A percentile compares a stretch with the other conserved stretches of the same genome.
Evolutionary conservation across 2,329 filamentous ascomycete genomes (phyloP).

Genomic region (Chaetomiaceae sp.): DNA sequence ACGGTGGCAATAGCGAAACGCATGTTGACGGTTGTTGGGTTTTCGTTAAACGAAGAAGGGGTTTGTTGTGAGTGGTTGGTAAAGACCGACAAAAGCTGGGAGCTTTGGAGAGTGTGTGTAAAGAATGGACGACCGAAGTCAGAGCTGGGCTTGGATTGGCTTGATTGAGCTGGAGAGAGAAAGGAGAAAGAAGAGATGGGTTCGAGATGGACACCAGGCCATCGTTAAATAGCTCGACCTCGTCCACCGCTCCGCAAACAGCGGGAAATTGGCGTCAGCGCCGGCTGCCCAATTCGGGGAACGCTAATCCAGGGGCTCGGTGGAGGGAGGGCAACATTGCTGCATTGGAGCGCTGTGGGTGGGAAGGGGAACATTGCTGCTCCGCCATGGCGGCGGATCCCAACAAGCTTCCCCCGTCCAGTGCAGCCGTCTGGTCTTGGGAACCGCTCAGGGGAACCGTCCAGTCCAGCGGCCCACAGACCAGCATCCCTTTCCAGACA

Average conservation of each 20-base stretch:
- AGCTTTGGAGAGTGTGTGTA: conserved; percentile 28
- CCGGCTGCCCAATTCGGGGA: conserved; percentile 20
- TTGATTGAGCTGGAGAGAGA: conserved; percentile 33
- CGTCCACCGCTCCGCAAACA: conserved; percentile 2
- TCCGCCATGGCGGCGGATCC: conserved; percentile 17
- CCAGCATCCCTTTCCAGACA: conserved; percentile 14
- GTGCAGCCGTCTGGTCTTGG: conserved; percentile 2
- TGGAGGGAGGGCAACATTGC: conserved; percentile 25
- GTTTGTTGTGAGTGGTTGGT: conserved; percentile 16
- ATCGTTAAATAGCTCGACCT: conserved; percentile 32
- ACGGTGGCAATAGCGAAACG: conserved; percentile 52
- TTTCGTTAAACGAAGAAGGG: conserved; percentile 22
- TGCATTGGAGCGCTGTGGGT: too few relatives aligned
- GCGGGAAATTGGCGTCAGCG: conserved; percentile 25
- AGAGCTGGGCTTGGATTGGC: conserved; percentile 31
- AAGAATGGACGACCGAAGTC: conserved; percentile 42
- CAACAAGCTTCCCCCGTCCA: neutral
- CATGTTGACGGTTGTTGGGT: conserved; percentile 48
- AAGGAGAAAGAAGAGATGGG: conserved; percentile 21
- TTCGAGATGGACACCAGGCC: conserved; percentile 17
- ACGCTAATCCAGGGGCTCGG: conserved; percentile 30
- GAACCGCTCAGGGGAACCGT: conserved; percentile 6
- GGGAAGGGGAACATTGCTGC: conserved; percentile 22
- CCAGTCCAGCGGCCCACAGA: too few relatives aligned
- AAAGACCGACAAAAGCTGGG: conserved; percentile 30